Evolutionary conservation across 345 rosid genomes (phyloP).

Genomic region (Heritiera littoralis): DNA sequence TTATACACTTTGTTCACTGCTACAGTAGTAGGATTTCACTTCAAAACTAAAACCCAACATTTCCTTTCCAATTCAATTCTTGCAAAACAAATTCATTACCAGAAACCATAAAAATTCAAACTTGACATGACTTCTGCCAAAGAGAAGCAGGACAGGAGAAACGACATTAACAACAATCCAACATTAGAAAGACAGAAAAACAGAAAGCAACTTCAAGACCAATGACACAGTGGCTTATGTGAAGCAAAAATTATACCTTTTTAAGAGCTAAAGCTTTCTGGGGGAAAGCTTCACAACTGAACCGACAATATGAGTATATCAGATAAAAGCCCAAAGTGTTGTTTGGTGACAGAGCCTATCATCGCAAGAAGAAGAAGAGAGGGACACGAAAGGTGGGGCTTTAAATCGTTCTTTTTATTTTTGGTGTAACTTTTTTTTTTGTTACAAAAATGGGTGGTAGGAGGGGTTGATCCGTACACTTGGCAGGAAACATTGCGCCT

Average conservation of each 20-base stretch:
- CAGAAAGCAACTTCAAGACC: conserved; percentile 3
- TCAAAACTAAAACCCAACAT: background rate
- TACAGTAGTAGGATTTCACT: background rate
- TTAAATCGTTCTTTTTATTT: conserved; percentile 24
- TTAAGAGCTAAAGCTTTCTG: background rate
- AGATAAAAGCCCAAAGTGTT: conserved; percentile 1
- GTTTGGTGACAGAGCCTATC: background rate
- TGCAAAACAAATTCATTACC: conserved; percentile 1
- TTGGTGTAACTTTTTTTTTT: too few relatives aligned
- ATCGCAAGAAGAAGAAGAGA: conserved; percentile 14
- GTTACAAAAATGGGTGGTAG: too few relatives aligned
- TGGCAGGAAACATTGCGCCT: too few relatives aligned
- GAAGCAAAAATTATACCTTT: conserved; percentile 26
- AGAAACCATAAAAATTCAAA: conserved; percentile 8
- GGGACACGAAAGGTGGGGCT: conserved; percentile 49
- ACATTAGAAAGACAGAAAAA: background rate
- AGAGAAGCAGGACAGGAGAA: conserved; percentile 13
- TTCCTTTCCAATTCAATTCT: conserved; percentile 2
- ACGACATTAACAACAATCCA: conserved; percentile 10
- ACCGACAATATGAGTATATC: background rate
- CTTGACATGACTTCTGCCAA: background rate
- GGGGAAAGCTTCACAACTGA: background rate
- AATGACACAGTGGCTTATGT: conserved; percentile 18
- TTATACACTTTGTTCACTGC: background rate
- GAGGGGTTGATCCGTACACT: too few relatives aligned